Base-by-base conservation (phyloP, 129 eudicot genomes). In the Escallonia rubra region DNA sequence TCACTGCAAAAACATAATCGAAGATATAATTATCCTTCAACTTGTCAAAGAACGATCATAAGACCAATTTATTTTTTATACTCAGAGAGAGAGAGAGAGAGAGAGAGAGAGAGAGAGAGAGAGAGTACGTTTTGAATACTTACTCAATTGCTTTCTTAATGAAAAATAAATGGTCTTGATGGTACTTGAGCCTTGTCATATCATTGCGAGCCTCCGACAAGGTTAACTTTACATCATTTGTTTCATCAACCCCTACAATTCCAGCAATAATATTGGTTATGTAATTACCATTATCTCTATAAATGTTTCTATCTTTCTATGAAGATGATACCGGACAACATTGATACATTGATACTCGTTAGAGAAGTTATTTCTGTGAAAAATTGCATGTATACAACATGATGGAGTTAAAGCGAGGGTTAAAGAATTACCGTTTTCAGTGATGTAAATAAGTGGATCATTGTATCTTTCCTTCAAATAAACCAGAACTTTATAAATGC, bases 401-500 rank as follows among this genome's bases (percentile, higher is more conserved):
- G n/a, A n/a, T n/a, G n/a, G n/a, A n/a, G n/a, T n/a, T n/a, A n/a
- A n/a, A n/a, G n/a, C n/a, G n/a, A n/a, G n/a, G n/a, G n/a, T n/a
- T n/a, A n/a, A 0, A 47, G 51, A 34, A 8, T 4, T 57, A 69
- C 73, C 73, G 58, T 69, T 69, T 39, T 69, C 73, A 2, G 70
- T 57, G 8, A 69, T 57, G 64, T 44, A 57, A 69, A 69, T 50
- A 50, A n/a, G 3, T 50, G 55, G 10, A 50, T 3, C 51, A 50
- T 50, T 50, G 12, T 50, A 50, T 8, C 13, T 56, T 14, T 47
- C 11, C 65, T 69, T 69, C 46, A 69, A 10, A 9, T 69, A 58
- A 43, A 7, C 14, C 10, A 69, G 41, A 16, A 69, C 56, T 3
- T 56, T 34, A 9, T 10, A 16, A 69, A 69, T 14, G 11, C 73